Conservation (phyloP, 305 asterid species). For the Fraxinus dipetala region DNA sequence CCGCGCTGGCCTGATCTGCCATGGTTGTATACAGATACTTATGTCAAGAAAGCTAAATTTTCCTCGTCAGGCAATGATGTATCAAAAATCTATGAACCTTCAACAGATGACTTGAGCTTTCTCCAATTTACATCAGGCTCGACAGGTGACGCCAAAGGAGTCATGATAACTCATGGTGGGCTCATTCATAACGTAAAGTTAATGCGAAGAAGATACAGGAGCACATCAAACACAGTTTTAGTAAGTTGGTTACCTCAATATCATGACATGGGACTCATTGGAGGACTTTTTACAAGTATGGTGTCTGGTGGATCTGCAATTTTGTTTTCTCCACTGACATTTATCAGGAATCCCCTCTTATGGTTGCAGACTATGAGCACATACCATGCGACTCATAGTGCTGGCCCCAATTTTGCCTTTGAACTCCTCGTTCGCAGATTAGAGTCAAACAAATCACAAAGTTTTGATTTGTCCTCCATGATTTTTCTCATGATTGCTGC, state of each 20-base stretch:
- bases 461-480: constrained; percentile 56
- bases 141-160: constrained; percentile 77
- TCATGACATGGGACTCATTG: constrained; percentile 82
- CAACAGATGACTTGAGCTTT: constrained; percentile 48
- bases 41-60: constrained; percentile 46
- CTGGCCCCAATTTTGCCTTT: constrained; percentile 72
- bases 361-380: constrained; percentile 60
- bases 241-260: constrained; percentile 84
- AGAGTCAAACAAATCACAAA: constrained; percentile 36
- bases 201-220: constrained; percentile 57
- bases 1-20: constrained; percentile 62
- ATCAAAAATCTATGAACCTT: constrained; percentile 27
- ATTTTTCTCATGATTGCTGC: constrained; percentile 77
- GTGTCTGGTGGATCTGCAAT: constrained; percentile 72
- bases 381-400: constrained; percentile 68
- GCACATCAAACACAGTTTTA: constrained; percentile 60
- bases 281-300: constrained; percentile 65
- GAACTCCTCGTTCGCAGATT: constrained; percentile 62
- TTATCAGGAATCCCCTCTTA: constrained; percentile 61
- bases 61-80: constrained; percentile 14
- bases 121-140: constrained; percentile 90
- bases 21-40: constrained; percentile 69
- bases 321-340: constrained; percentile 64
- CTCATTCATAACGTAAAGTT: constrained; percentile 69
- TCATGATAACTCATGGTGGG: constrained; percentile 68